phyloP scores from a whole-genome alignment of 352 stramenopile genomes.

The Phytophthora vignae region DNA sequence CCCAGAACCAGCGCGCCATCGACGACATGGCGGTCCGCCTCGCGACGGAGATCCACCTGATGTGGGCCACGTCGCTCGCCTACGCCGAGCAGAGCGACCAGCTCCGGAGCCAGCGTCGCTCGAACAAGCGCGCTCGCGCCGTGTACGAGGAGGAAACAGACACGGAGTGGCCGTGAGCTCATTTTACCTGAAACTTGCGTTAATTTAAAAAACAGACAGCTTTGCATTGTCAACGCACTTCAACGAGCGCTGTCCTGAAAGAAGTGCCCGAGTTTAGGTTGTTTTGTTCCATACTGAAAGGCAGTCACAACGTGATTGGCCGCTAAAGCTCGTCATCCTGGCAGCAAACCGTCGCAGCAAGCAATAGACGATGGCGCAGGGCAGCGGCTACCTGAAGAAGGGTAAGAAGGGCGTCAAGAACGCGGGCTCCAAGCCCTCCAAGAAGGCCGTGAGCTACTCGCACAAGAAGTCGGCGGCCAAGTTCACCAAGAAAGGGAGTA shows the following conservation, averaged over 20 bases:
- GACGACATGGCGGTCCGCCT: too few species aligned
- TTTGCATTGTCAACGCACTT: neutral
- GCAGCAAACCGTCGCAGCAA: neutral
- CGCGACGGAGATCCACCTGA: too few species aligned
- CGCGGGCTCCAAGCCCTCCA: slow-evolving; percentile 64
- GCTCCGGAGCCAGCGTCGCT: too few species aligned
- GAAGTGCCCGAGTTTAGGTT: neutral
- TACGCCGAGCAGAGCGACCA: too few species aligned
- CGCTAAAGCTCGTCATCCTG: neutral
- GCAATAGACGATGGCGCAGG: slow-evolving; percentile 70
- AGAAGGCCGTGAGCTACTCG: slow-evolving; percentile 75
- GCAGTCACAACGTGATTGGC: neutral
- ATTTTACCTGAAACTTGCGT: too few species aligned
- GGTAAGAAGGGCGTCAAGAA: slow-evolving; percentile 82
- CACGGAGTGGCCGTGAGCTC: too few species aligned
- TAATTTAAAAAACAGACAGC: too few species aligned
- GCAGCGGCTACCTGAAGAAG: slow-evolving; percentile 85
- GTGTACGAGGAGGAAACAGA: too few species aligned
- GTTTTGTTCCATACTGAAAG: neutral
- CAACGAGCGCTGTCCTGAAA: too few species aligned
- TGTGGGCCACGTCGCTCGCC: too few species aligned
- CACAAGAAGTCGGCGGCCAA: slow-evolving; percentile 87
- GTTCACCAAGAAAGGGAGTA: slow-evolving; percentile 91
- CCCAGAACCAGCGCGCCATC: too few species aligned
- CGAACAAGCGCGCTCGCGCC: too few species aligned